A percentile compares a stretch with the other conserved stretches of the same genome.
Conservation (phyloP, 257 asterid species). For the Nicotiana knightiana region DNA sequence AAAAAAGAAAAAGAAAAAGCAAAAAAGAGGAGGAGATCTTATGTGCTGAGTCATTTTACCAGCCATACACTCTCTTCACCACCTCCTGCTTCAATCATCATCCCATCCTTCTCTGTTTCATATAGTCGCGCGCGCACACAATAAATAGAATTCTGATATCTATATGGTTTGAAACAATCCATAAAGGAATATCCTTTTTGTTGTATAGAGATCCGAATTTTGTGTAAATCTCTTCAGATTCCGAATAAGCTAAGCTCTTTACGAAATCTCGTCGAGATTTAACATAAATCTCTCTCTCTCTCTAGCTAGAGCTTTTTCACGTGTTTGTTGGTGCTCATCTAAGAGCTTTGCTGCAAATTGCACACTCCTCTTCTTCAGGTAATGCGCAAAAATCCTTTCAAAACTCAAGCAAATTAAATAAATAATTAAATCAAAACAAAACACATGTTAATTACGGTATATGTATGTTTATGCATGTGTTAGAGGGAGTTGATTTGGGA, state of each 20-base stretch:
- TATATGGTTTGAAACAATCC: no score
- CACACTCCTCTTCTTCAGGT: neutral
- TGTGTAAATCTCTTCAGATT: neutral
- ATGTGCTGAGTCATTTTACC: neutral
- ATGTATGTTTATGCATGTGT: neutral
- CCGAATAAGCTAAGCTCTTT: neutral
- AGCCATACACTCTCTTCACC: neutral
- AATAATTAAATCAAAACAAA: neutral
- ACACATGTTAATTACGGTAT: neutral
- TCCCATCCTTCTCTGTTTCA: neutral
- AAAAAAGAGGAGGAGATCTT: neutral
- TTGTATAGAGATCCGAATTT: neutral
- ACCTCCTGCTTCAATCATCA: neutral
- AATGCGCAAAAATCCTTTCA: neutral
- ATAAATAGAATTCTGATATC: no score
- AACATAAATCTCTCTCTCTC: neutral
- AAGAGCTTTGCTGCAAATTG: neutral
- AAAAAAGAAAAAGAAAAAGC: neutral
- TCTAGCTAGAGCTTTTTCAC: no score
- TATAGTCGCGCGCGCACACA: neutral
- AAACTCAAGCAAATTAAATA: neutral
- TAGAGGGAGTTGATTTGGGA: neutral
- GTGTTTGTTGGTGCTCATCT: slow-evolving; percentile 9
- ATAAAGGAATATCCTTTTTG: neutral
- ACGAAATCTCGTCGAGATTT: neutral